Evolutionary conservation across 2,329 filamentous ascomycete species (phyloP), one percentile per base, ranked within the genome.

Genomic region (Pseudogymnoascus sp.): DNA sequence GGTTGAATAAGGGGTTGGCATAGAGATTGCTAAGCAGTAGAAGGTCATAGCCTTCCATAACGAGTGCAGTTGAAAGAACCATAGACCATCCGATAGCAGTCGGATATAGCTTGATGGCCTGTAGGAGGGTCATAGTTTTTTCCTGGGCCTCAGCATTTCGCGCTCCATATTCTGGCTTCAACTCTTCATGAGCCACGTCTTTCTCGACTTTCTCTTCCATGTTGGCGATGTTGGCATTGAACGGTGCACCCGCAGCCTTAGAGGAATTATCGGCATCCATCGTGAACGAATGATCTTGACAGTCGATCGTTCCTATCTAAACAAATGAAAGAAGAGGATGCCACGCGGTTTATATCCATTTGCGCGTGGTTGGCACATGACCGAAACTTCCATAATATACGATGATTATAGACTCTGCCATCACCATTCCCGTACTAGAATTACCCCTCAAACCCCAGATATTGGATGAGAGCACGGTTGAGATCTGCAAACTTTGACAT

Each of bases 21-120:
- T 71, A 75, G 62, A 76, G 73, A 28, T 71, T 72, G 15, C 69
- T 69, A 50, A 76, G 67, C 0, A 76, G 64, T 15, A 71, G 72
- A 5, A 70, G 70, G 63, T 76, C 75, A 61, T 76, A 76, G 10
- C 74, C 74, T 64, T 76, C 74, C 75, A 76, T 76, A 47, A 76
- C 68, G 17, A 75, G 72, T 4, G 72, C 69, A 44, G 71, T 68
- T 13, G 74, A 76, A 13, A 76, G 67, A 42, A 72, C 40, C 19
- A 75, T 65, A 4, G 73, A 73, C 70, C 74, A 76, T 11, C 57
- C 64, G 36, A 69, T 80, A 66, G 81, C 80, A 73, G 78, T 78
- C 15, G 80, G 81, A 70, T 83, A 81, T 13, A 76, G 76, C 71
- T 73, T 76, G 64, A 82, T 77, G 67, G 80, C 80, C 68, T 81